Base-by-base conservation (phyloP, 2,329 filamentous ascomycete genomes). In the Hirsutella rhossiliensis region DNA sequence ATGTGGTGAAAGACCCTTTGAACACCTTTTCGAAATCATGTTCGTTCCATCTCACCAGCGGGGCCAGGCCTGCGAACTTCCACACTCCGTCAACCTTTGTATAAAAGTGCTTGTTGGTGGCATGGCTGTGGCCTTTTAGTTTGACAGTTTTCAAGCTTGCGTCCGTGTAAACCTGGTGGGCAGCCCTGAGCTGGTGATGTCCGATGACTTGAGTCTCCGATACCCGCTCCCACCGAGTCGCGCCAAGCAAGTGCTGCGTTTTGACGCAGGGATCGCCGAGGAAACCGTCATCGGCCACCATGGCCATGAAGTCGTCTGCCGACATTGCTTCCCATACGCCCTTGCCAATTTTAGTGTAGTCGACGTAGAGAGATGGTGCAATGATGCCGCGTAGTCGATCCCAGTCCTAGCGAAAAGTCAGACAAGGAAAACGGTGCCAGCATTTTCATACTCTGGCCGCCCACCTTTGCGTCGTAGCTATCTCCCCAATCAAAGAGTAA, bases 231-330 rank as follows among this genome's bases (percentile, higher is more conserved):
- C 71, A 81, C 58, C 73, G 72, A n/a, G 72, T 70, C 27, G 68
- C 71, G 42, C 77, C 76, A 52, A 82, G 72, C 54, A 82, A 73
- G 62, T 82, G 79, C 59, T 83, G 79, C 6, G 78, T 82, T 59
- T 73, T 74, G 47, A 82, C 65, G 17, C 75, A 68, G 18, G 71
- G 72, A 62, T 81, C 75, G 46, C 78, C 78, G 28, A 83, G 66
- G 47, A 82, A 76, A 3, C 66, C 60, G 18, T 65, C 61, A 55
- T 70, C 67, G 23, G 74, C 75, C 51, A 78, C 65, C 75, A 82
- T 80, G 49, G 60, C 54, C 56, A 81, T 64, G 62, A 72, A 82
- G n/a, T 80, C 75, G 3, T 73, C 68, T 1, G 75, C 73, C 1
- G 73, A 66, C 75, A 82, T 80, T 41, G 70, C 67, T 41, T 75